Base-by-base conservation (phyloP, 2,329 filamentous ascomycete species). In the Calycina marina region DNA sequence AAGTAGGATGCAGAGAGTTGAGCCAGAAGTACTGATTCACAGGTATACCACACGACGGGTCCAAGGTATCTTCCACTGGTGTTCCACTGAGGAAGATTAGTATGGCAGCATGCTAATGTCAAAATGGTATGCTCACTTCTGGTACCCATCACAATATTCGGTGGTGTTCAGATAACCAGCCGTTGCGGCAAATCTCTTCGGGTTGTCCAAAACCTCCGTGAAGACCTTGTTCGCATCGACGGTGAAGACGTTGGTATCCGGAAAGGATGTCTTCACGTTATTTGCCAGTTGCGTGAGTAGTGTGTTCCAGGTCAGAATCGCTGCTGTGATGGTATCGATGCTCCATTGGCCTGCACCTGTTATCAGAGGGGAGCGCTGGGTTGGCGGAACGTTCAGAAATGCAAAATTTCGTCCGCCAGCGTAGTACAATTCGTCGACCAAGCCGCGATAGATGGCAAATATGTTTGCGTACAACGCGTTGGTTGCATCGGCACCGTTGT, bases 11-110 rank as follows among this genome's bases (percentile, higher is more conserved):
- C 40, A 77, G 49, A 24, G 51, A 58, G 43, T 77, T 76, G 17
- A 76, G 54, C 72, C 72, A 77, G 43, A 77, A 65, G 47, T 76
- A 77, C 52, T 76, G 55, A 45, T 76, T 67, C 3, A 74, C 69
- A 0, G 67, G 55, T 27, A 69, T 50, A 2, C 57, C 56, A 47
- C 72, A 77, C 29, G 56, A 59, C 4, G 56, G 44, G 29, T 51
- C 51, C 18, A 59, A 49, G 3, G 56, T 61, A 31, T 64, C 51
- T 22, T 47, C 45, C 2, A 52, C 48, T 3, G 59, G 56, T 0
- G 63, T 67, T 5, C 63, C 62, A 43, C 62, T 67, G 34, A 11
- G 22, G 4, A 26, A 18, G 13, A 18, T 35, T 48, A 36, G 20
- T 31, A 31, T 16, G 12, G 9, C 8, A 13, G 11, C 13, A 12